These are phyloP conservation scores for Populus alba DNA, from an alignment of 345 rosid species.

Conservation along the genomic window DNA sequence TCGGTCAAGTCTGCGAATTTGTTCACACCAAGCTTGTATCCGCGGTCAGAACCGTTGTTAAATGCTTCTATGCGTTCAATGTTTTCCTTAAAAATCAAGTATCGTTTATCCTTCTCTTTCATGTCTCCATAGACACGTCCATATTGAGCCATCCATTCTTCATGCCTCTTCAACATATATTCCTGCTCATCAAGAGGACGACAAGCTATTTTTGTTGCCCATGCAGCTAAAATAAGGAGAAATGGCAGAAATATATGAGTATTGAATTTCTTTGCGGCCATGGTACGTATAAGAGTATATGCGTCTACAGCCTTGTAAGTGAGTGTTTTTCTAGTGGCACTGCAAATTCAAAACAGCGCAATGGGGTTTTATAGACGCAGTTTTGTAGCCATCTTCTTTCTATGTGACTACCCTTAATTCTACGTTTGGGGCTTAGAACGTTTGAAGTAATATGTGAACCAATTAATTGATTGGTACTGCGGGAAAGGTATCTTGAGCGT, in stretches of 20 bases:
- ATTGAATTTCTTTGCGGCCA: conserved; percentile 8
- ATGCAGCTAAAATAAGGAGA: conserved; percentile 16
- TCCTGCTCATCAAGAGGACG: conserved; percentile 33
- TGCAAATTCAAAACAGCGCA: not conserved
- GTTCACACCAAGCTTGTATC: conserved; percentile 33
- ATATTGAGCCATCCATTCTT: conserved; percentile 31
- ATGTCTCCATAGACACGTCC: conserved; percentile 22
- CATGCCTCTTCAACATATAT: conserved; percentile 31
- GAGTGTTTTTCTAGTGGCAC: not conserved
- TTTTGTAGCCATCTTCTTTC: not conserved
- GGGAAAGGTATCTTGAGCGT: no score
- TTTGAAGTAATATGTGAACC: not conserved
- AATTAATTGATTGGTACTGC: no score
- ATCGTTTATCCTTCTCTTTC: conserved; percentile 19
- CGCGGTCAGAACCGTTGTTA: conserved; percentile 6
- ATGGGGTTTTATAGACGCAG: conserved; percentile 18
- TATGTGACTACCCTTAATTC: not conserved
- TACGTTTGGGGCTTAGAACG: conserved; percentile 5
- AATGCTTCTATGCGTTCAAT: conserved; percentile 21
- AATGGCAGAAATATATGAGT: not conserved
- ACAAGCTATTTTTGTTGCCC: conserved; percentile 4
- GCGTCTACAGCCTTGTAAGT: not conserved
- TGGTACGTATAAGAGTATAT: not conserved
- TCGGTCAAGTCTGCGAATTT: conserved; percentile 35
- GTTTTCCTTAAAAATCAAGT: conserved; percentile 23